Base-by-base conservation (phyloP, 148 eudicot genomes). In the Limonium bicolor region DNA sequence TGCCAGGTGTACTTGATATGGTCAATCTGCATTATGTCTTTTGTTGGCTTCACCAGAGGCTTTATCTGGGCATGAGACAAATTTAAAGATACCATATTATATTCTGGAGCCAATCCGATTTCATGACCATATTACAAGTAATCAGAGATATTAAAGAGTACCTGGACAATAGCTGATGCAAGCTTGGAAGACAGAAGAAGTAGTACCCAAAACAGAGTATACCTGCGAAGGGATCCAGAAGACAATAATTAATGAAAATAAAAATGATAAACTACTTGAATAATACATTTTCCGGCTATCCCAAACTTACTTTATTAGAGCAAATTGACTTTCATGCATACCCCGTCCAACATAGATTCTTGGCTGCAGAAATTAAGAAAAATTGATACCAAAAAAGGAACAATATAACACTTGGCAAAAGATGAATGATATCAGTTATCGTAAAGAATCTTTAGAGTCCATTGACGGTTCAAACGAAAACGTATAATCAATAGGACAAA, bases 321-420 rank as follows among this genome's bases (percentile, higher is more conserved):
- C 81, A 60, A 78, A 81, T 16, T 95, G 58, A 59, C 99, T 92
- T 54, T 92, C 99, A 63, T 92, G 99, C 99, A 92, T 92, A 61
- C 94, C 99, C 63, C 99, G 73, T 25, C 99, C 99, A 60, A 92
- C 99, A 74, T 85, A 92, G 30, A 85, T 95, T 35, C 95, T 94
- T 22, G 95, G 95, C 99, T 92, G 90, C 48, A 77, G 64, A 41
- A 34, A 42, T n/a, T n/a, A n/a, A n/a, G n/a, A 6, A 54, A 39
- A 37, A 51, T 3, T 16, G 31, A 47, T 30, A 20, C 62, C 12
- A 46, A 45, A 33, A 9, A 6, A 36, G 2, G n/a, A n/a, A n/a
- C n/a, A n/a, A n/a, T n/a, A n/a, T n/a, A n/a, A n/a, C n/a, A n/a
- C n/a, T n/a, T n/a, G n/a, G n/a, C n/a, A n/a, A n/a, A n/a, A n/a